phyloP scores from a whole-genome alignment of 306 rosid genomes.

The Trifolium fragiferum region DNA sequence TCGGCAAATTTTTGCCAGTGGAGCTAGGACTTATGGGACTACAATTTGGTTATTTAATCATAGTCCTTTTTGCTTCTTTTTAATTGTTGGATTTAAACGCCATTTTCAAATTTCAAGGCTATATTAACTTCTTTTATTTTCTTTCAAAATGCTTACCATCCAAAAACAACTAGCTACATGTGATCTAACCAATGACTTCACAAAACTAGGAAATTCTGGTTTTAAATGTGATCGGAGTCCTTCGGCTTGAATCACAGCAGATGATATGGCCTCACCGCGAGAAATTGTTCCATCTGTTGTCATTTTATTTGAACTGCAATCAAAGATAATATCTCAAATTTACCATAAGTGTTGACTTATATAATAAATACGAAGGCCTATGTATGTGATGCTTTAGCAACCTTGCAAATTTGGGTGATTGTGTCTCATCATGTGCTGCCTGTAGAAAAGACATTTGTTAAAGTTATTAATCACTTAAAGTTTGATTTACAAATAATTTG shows the following conservation, averaged over 20 bases:
- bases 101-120: background rate
- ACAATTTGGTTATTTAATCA: background rate
- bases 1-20: too few relatives aligned
- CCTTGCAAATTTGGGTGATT: conserved; percentile 60
- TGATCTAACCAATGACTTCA: conserved; percentile 86
- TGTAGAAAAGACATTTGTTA: conserved; percentile 46
- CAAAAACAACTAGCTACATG: conserved; percentile 88
- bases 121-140: background rate
- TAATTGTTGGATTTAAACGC: background rate
- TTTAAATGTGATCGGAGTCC: conserved; percentile 59
- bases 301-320: conserved; percentile 54
- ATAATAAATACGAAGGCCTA: background rate
- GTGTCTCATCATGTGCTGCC: conserved; percentile 55
- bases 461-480: conserved; percentile 32
- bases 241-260: conserved; percentile 79
- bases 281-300: conserved; percentile 53
- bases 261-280: conserved; percentile 73
- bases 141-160: conserved; percentile 68
- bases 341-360: conserved; percentile 27
- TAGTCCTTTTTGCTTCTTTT: background rate
- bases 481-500: conserved; percentile 17
- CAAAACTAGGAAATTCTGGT: conserved; percentile 72
- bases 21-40: too few relatives aligned
- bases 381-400: conserved; percentile 42
- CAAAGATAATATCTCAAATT: conserved; percentile 24